These are phyloP conservation scores for Bullera alba DNA, from an alignment of 768 basidiomycete genomes.

Conservation along the genomic window DNA sequence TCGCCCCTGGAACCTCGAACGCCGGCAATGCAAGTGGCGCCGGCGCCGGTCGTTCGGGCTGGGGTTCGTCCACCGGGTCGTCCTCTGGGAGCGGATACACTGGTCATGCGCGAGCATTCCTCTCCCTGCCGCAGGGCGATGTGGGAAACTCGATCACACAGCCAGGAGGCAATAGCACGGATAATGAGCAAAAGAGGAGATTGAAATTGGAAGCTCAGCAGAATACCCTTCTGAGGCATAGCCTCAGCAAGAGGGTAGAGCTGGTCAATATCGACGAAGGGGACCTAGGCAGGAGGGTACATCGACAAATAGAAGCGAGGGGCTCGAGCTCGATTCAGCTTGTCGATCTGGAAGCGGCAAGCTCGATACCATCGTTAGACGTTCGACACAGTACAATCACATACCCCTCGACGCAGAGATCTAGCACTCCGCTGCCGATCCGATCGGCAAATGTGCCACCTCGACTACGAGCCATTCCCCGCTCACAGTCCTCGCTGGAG, in stretches of 20 bases:
- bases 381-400: too few relatives aligned
- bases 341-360: too few relatives aligned
- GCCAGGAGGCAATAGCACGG: too few relatives aligned
- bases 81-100: slow-evolving; percentile 20
- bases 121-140: slow-evolving; percentile 32
- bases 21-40: slow-evolving; percentile 9
- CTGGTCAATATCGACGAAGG: slow-evolving; percentile 8
- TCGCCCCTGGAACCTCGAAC: background rate
- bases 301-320: slow-evolving; percentile 11
- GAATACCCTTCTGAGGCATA: slow-evolving; percentile 12
- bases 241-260: slow-evolving; percentile 9
- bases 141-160: too few relatives aligned
- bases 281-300: slow-evolving; percentile 6
- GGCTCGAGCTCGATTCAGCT: too few relatives aligned
- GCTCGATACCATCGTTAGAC: too few relatives aligned
- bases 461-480: slow-evolving; percentile 1
- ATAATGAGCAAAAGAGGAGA: too few relatives aligned
- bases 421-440: background rate
- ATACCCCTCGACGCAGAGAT: background rate
- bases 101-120: slow-evolving; percentile 38
- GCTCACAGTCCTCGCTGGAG: slow-evolving; percentile 18
- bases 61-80: slow-evolving; percentile 22
- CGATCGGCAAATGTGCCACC: too few relatives aligned
- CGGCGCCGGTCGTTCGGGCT: slow-evolving; percentile 28
- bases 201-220: too few relatives aligned